Base-by-base conservation (phyloP, 192 early-diverging fungal genomes). In the Pecoramyces ruminantium region DNA sequence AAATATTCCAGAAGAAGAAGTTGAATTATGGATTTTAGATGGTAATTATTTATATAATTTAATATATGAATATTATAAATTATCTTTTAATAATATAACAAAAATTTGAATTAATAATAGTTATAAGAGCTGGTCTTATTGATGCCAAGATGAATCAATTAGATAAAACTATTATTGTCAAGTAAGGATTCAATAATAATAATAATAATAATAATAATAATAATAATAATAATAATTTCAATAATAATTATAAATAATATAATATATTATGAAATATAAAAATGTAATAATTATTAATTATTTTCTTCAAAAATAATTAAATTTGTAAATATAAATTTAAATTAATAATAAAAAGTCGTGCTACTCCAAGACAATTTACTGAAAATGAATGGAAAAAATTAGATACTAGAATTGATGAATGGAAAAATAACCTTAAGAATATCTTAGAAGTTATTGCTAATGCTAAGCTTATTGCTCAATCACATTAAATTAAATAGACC, bases 71-170 rank as follows among this genome's bases (percentile, higher is more conserved):
- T n/a, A n/a, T n/a, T n/a, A n/a, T n/a, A n/a, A n/a, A n/a, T n/a
- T n/a, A n/a, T n/a, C n/a, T n/a, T n/a, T n/a, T n/a, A n/a, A n/a
- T n/a, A n/a, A n/a, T n/a, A n/a, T n/a, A n/a, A n/a, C n/a, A n/a
- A n/a, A n/a, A n/a, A n/a, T n/a, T n/a, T n/a, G n/a, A n/a, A n/a
- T 6, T 82, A n/a, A 21, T 9, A 12, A 28, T 78, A 84, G 84
- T 92, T 16, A 96, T 99, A 78, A 93, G 95, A 42, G 92, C 94
- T 29, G 94, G 95, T 77, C 89, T 99, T 82, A 89, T 97, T 27
- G 96, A 99, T 83, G 96, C 93, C 81, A 95, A 95, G 87, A 92
- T 99, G 88, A 92, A 97, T 88, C 97, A 99, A 87, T 87, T 97
- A 27, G 89, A 88, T 79, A 91, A 92, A 80, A 92, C 93, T 12